A percentile compares a stretch with the other conserved stretches of the same genome.
These are phyloP conservation scores for Cucurbita maxima DNA, from an alignment of 306 rosid species.

Conservation along the genomic window DNA sequence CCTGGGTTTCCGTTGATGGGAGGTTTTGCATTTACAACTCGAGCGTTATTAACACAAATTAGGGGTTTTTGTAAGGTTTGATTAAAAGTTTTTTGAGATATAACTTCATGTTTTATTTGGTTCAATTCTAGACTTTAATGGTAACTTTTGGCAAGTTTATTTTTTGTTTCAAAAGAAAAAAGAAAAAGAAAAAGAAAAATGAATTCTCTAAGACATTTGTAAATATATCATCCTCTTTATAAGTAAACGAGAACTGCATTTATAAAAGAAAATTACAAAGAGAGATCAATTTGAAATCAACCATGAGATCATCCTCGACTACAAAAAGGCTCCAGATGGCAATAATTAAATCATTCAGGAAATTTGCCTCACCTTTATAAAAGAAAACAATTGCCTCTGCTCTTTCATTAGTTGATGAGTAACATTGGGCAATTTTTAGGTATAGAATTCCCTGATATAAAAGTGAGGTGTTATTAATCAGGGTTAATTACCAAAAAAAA, in stretches of 20 bases:
- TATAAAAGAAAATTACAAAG: not conserved
- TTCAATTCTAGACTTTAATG: not conserved
- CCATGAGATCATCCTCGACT: not conserved
- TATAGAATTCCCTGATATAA: conserved; percentile 41
- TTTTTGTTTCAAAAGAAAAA: not conserved
- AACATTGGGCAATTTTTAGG: conserved; percentile 62
- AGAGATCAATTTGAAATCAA: not conserved
- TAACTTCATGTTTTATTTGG: not conserved
- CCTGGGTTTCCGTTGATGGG: not conserved
- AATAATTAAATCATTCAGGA: not conserved
- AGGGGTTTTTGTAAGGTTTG: not conserved
- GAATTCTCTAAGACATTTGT: not conserved
- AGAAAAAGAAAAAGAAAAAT: not conserved
- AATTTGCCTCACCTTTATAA: conserved; percentile 38
- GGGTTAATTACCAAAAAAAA: not conserved
- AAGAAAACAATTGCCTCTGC: conserved; percentile 46
- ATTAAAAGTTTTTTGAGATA: not conserved
- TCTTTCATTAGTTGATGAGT: conserved; percentile 38
- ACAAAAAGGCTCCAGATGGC: not conserved
- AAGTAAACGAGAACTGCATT: not conserved
- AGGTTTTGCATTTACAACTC: not conserved
- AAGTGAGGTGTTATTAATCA: not conserved
- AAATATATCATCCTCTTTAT: not conserved
- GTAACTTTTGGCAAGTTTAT: not conserved
- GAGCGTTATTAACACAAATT: not conserved